phyloP scores from a whole-genome alignment of 257 asterid genomes.

The Nicotiana tabacum region DNA sequence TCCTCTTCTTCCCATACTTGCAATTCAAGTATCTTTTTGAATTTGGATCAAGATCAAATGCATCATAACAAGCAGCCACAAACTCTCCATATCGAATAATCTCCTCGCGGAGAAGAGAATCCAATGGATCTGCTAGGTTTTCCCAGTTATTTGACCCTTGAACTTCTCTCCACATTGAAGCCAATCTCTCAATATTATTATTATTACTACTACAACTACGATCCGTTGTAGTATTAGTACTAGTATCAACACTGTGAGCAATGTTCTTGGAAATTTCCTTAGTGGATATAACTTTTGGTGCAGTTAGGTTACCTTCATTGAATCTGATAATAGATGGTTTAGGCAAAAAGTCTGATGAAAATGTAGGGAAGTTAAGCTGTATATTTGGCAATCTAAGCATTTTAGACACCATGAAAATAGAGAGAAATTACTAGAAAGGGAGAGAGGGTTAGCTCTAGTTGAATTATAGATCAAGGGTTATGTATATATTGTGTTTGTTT shows the following conservation, averaged over 20 bases:
- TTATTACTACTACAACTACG: background rate
- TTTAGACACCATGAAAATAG: slow-evolving; percentile 5
- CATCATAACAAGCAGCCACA: slow-evolving; percentile 58
- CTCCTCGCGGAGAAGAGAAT: slow-evolving; percentile 47
- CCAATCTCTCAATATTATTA: slow-evolving; percentile 16
- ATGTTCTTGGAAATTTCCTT: background rate
- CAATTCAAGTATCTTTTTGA: slow-evolving; percentile 58
- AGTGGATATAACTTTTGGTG: background rate
- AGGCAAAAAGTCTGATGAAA: background rate
- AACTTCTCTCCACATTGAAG: slow-evolving; percentile 45
- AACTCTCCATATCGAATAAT: slow-evolving; percentile 59
- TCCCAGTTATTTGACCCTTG: slow-evolving; percentile 58
- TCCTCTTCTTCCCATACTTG: slow-evolving; percentile 44
- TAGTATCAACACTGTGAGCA: background rate
- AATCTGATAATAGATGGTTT: background rate
- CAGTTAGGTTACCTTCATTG: background rate
- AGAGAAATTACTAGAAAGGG: background rate
- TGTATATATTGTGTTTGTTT: background rate
- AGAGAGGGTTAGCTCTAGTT: background rate
- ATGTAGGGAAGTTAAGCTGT: background rate
- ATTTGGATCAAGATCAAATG: slow-evolving; percentile 49
- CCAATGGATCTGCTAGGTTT: slow-evolving; percentile 45
- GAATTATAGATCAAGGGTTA: background rate
- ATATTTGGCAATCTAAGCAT: background rate
- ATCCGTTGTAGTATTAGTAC: background rate